phyloP scores from a whole-genome alignment of 2,329 filamentous ascomycete species.

The Pseudomassariella vexata region DNA sequence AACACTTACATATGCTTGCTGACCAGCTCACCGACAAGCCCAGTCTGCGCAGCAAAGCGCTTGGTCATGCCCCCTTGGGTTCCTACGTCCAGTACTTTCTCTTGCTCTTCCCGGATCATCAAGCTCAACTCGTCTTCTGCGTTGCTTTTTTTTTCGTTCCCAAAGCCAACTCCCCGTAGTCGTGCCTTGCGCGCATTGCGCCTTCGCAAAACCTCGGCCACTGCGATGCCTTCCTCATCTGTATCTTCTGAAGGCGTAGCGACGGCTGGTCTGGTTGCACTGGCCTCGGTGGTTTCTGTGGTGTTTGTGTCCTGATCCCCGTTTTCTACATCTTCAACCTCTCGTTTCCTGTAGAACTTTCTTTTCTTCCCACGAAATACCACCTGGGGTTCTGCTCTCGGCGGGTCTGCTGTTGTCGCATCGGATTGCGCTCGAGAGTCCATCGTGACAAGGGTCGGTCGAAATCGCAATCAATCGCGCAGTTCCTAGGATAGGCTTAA shows the following conservation, averaged over 20 bases:
- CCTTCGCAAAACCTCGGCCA: slow-evolving; percentile 45
- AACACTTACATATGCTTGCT: slow-evolving; percentile 74
- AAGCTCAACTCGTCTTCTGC: slow-evolving; percentile 27
- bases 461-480: background rate
- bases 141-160: slow-evolving; percentile 23
- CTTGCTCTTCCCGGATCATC: slow-evolving; percentile 28
- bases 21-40: slow-evolving; percentile 56
- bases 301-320: slow-evolving; percentile 15
- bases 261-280: slow-evolving; percentile 7
- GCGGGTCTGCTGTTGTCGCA: slow-evolving; percentile 15
- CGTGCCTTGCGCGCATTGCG: slow-evolving; percentile 46
- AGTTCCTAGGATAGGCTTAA: too few species aligned
- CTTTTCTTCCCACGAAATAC: slow-evolving; percentile 57
- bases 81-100: slow-evolving; percentile 20
- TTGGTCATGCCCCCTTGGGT: slow-evolving; percentile 28
- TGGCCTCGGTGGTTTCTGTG: slow-evolving; percentile 6
- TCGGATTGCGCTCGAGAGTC: background rate
- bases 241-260: slow-evolving; percentile 3
- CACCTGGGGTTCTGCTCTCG: slow-evolving; percentile 23
- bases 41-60: slow-evolving; percentile 69
- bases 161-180: slow-evolving; percentile 52
- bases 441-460: background rate
- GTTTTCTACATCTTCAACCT: slow-evolving; percentile 23
- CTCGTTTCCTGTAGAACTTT: slow-evolving; percentile 51
- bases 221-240: slow-evolving; percentile 33